Percentiles rank a stretch among this genome's conserved stretches.
These are phyloP conservation scores for Clathrus columnatus DNA, from an alignment of 768 basidiomycete species.

Conservation along the genomic window DNA sequence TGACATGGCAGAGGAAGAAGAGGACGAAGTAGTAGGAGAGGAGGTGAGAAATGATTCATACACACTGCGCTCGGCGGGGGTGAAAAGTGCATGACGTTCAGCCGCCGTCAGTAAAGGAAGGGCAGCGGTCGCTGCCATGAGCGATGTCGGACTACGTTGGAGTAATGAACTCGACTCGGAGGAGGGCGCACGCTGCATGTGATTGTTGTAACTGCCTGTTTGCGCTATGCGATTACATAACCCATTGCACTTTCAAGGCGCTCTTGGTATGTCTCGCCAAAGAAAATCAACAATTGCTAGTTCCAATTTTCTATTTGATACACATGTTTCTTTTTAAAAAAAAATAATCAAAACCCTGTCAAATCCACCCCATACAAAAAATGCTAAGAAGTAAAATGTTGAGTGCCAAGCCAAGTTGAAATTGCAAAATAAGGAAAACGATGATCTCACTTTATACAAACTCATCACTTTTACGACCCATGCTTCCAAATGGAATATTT, in stretches of 20 bases:
- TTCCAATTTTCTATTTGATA: no score
- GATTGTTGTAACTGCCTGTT: background rate
- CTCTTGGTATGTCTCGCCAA: background rate
- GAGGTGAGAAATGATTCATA: slow-evolving; percentile 54
- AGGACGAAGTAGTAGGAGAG: slow-evolving; percentile 43
- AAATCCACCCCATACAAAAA: slow-evolving; percentile 56
- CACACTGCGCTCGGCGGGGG: slow-evolving; percentile 55
- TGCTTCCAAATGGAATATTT: slow-evolving; percentile 96
- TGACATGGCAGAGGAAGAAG: slow-evolving; percentile 25
- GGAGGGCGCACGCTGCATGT: background rate
- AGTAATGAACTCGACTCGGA: background rate
- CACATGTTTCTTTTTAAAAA: background rate
- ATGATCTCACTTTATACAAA: slow-evolving; percentile 60
- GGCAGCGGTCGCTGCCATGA: background rate
- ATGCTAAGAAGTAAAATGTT: slow-evolving; percentile 29
- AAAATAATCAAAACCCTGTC: slow-evolving; percentile 39
- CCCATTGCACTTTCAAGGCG: background rate
- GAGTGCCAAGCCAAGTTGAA: background rate
- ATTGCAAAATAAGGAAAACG: background rate
- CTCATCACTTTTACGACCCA: slow-evolving; percentile 97
- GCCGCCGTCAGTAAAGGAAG: background rate
- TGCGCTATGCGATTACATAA: background rate
- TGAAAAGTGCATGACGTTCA: slow-evolving; percentile 36
- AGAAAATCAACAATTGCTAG: no score
- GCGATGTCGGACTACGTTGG: background rate